Conservation (phyloP, 2,329 filamentous ascomycete genomes). For the Fusarium pseudocircinatum region DNA sequence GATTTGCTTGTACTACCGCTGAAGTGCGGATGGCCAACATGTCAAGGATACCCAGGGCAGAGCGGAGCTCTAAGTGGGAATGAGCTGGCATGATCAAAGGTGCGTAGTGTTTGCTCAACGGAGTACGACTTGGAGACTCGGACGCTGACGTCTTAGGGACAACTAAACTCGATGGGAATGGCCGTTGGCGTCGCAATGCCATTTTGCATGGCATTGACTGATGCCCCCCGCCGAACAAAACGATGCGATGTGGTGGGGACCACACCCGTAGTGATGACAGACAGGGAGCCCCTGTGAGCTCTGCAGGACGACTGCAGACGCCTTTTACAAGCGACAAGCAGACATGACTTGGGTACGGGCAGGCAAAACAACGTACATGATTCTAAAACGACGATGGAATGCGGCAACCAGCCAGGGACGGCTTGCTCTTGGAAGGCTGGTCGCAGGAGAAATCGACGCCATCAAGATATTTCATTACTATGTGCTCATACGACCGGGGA, state of each 20-base stretch:
- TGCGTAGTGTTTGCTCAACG: slow-evolving; percentile 40
- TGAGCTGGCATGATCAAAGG: slow-evolving; percentile 44
- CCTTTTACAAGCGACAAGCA: slow-evolving; percentile 5
- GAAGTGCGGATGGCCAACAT: slow-evolving; percentile 40
- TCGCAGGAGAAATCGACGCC: background rate
- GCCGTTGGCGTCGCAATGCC: slow-evolving; percentile 44
- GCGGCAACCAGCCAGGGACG: background rate
- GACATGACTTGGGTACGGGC: slow-evolving; percentile 10
- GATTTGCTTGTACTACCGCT: slow-evolving; percentile 43
- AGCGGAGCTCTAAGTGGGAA: slow-evolving; percentile 41
- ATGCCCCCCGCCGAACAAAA: slow-evolving; percentile 35
- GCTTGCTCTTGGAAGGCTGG: background rate
- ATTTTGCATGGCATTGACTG: slow-evolving; percentile 44
- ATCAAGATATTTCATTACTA: background rate
- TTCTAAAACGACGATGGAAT: background rate
- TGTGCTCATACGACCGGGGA: slow-evolving; percentile 2
- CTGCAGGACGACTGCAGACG: slow-evolving; percentile 33
- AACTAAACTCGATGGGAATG: slow-evolving; percentile 44
- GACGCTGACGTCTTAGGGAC: slow-evolving; percentile 41
- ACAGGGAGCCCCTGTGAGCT: slow-evolving; percentile 42
- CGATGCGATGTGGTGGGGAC: slow-evolving; percentile 40
- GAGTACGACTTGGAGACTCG: slow-evolving; percentile 28
- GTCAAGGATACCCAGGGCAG: slow-evolving; percentile 41
- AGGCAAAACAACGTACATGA: slow-evolving; percentile 17
- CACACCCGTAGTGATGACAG: slow-evolving; percentile 40